A percentile compares a stretch with the other conserved stretches of the same genome.
Evolutionary conservation across 2,329 filamentous ascomycete genomes (phyloP).

Genomic region (Aschersonia sp.): DNA sequence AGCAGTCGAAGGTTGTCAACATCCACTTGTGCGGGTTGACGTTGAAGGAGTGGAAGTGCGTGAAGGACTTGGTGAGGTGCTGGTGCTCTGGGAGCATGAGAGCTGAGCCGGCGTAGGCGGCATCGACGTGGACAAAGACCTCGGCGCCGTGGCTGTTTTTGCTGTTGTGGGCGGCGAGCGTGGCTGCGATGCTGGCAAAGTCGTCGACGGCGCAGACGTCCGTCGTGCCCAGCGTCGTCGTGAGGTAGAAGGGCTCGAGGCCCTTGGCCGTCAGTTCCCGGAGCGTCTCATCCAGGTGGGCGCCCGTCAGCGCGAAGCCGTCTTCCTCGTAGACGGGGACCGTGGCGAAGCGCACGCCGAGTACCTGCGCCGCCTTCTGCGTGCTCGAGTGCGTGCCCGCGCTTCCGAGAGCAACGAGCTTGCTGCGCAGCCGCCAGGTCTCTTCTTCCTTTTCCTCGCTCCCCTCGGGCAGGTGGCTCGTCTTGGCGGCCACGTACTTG

Average conservation of each 20-base stretch:
- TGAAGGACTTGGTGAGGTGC: slow-evolving; percentile 45
- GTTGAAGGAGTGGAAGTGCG: slow-evolving; percentile 73
- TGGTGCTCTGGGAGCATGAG: slow-evolving; percentile 73
- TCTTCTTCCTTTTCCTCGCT: slow-evolving; percentile 55
- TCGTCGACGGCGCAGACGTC: slow-evolving; percentile 80
- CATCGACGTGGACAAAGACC: slow-evolving; percentile 89
- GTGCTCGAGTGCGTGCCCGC: slow-evolving; percentile 71
- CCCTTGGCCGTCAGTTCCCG: slow-evolving; percentile 51
- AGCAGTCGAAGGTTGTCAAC: slow-evolving; percentile 80
- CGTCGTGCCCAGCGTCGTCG: slow-evolving; percentile 72
- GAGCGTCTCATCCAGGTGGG: slow-evolving; percentile 45
- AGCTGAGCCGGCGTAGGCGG: slow-evolving; percentile 79
- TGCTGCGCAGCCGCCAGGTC: slow-evolving; percentile 37
- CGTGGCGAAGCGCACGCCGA: slow-evolving; percentile 66
- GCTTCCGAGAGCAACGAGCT: slow-evolving; percentile 65
- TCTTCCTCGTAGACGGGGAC: slow-evolving; percentile 48
- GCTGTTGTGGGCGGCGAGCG: slow-evolving; percentile 15
- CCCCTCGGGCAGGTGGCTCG: slow-evolving; percentile 26
- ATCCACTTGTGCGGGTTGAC: slow-evolving; percentile 98
- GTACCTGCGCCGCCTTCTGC: slow-evolving; percentile 75
- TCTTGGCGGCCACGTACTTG: slow-evolving; percentile 51
- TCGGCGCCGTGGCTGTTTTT: slow-evolving; percentile 22
- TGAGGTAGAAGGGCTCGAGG: slow-evolving; percentile 76
- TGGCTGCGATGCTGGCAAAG: slow-evolving; percentile 49
- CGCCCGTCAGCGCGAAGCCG: slow-evolving; percentile 56